Evolutionary conservation across 129 eudicot genomes (phyloP).

Genomic region (Tagetes erecta): DNA sequence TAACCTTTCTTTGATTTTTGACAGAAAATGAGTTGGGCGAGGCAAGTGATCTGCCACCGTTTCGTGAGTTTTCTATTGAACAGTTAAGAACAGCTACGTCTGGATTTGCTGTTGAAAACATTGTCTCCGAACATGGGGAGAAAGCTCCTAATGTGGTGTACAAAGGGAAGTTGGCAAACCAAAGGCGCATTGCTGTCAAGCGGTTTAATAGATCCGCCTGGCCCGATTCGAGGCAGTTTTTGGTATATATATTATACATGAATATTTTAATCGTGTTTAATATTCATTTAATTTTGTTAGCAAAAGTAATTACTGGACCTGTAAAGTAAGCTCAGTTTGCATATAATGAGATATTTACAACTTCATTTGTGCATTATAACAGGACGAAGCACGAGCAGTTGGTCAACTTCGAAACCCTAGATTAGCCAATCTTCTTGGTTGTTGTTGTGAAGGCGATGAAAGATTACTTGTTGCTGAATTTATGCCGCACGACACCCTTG

Average conservation of each 20-base stretch:
- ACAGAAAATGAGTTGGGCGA: constrained; percentile 63
- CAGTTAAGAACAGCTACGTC: constrained; percentile 69
- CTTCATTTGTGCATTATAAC: constrained; percentile 9
- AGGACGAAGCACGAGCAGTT: constrained; percentile 88
- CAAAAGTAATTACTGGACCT: neutral
- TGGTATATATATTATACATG: constrained; percentile 38
- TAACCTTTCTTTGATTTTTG: neutral
- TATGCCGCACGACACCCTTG: constrained; percentile 85
- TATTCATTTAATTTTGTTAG: neutral
- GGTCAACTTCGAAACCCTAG: constrained; percentile 76
- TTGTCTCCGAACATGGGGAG: constrained; percentile 85
- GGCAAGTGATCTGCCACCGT: constrained; percentile 53
- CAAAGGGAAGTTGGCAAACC: constrained; percentile 78
- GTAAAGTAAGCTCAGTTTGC: neutral
- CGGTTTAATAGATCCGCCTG: constrained; percentile 81
- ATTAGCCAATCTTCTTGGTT: constrained; percentile 79
- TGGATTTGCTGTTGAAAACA: constrained; percentile 79
- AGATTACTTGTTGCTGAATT: constrained; percentile 80
- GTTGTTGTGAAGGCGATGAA: constrained; percentile 87
- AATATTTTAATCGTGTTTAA: neutral
- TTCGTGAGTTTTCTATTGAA: constrained; percentile 60
- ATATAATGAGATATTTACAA: neutral
- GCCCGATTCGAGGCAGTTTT: constrained; percentile 76
- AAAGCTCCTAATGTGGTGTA: constrained; percentile 86
- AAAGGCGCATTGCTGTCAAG: constrained; percentile 68